Evolutionary conservation across 257 asterid genomes (phyloP), one percentile per base, ranked within the genome.

Genomic region (Solanum clarkiae): DNA sequence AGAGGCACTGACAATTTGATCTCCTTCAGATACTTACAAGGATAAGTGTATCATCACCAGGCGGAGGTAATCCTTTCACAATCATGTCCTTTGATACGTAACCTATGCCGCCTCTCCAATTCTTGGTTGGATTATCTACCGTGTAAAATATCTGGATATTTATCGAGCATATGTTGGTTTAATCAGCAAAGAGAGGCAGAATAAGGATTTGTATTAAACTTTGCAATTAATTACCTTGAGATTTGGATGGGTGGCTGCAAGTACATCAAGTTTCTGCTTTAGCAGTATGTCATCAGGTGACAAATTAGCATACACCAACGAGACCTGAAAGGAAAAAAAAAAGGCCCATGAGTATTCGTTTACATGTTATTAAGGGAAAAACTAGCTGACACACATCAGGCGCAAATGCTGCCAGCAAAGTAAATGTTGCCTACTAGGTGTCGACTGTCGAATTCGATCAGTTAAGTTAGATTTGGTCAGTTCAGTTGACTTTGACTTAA

Each of bases 201-300:
- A 83, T 18, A 54, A 84, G 42, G 18, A 84, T 49, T 72, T 57
- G 54, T 36, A 8, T 42, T 82, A 63, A 42, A 79, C 88, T 89
- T 56, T 66, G 56, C 55, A 17, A 55, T 62, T 83, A 15, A 55
- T 62, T 83, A 94, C 99, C 97, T 93, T 94, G 88, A 96, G 88
- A 93, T 96, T 96, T 3, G 98, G 98, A 88, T 93, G 93, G 89
- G 91, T 90, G 47, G 97, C 93, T 42, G 97, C 92, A 86, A 96
- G 97, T 51, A 86, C 91, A 86, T 96, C 99, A 49, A 96, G 98
- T 93, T 94, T 96, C 92, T 93, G 93, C 87, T 96, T 94, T 79
- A 96, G 98, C 87, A 96, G 97, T 86, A 96, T 94, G 92, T 96
- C 99, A 85, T 95, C 98, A 86, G 99, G 99, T 82, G 99, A 91